These are phyloP conservation scores for Jackrogersella minutella DNA, from an alignment of 495 filamentous ascomycete species.

Conservation along the genomic window DNA sequence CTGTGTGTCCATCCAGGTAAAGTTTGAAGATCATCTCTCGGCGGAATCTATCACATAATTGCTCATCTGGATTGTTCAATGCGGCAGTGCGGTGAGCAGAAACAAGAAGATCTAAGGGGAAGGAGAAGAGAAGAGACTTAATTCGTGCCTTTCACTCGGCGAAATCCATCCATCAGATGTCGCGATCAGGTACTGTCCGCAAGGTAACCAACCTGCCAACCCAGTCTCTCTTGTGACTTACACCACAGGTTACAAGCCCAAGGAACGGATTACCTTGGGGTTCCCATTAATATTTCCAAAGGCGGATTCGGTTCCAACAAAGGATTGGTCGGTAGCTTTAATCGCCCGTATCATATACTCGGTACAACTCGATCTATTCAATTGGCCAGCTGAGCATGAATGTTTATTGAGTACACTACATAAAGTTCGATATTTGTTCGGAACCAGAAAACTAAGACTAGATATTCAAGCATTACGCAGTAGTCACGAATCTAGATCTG, in stretches of 20 bases:
- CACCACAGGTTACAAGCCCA: constrained; percentile 29
- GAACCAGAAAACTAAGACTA: neutral
- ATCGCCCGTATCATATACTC: neutral
- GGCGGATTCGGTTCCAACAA: constrained; percentile 28
- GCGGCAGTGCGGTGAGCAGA: constrained; percentile 31
- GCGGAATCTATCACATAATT: constrained; percentile 28
- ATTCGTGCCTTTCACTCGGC: constrained; percentile 23
- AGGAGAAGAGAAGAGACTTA: constrained; percentile 7
- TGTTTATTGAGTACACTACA: constrained; percentile 1
- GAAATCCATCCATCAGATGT: constrained; percentile 33
- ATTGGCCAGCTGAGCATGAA: constrained; percentile 1
- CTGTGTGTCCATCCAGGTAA: neutral
- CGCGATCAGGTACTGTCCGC: constrained; percentile 30
- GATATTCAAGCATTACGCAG: neutral
- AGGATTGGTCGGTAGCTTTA: constrained; percentile 32
- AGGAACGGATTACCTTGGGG: constrained; percentile 19
- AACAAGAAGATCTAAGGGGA: constrained; percentile 6
- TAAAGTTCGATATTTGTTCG: constrained; percentile 12
- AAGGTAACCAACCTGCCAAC: constrained; percentile 3
- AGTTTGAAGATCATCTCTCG: constrained; percentile 9
- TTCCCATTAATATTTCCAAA: constrained; percentile 32
- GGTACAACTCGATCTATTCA: neutral
- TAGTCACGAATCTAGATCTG: constrained; percentile 21
- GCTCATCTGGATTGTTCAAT: constrained; percentile 27
- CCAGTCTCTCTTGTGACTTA: neutral